Base-by-base conservation (phyloP, 169 alveolate species). In the Eimeria necatrix region DNA sequence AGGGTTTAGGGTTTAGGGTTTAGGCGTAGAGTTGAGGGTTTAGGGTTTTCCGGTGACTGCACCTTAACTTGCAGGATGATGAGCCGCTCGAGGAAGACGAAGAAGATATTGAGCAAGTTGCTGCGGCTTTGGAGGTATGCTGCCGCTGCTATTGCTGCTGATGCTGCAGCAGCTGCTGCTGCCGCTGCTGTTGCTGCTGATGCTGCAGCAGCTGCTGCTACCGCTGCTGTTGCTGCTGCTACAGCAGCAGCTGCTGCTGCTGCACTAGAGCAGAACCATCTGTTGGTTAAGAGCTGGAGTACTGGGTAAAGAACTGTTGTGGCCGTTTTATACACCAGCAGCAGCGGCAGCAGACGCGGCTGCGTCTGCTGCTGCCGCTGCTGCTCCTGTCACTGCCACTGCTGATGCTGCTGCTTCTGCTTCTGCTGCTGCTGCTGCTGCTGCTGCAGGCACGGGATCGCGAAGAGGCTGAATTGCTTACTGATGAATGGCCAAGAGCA, bases 281-380 rank as follows among this genome's bases (percentile, higher is more conserved):
- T 12, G 20, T 18, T 12, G 68, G 20, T 12, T 3, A 18, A 56
- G 12, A 56, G 68, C 68, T 12, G 68, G 12, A 56, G 68, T 56
- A 56, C 68, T 12, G 20, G 1, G 20, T 18, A 56, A 56, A 8
- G 14, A 56, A 9, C 64, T 56, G 8, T 14, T 56, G 64, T 64
- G 41, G 64, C 64, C 64, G 20, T 56, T 14, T 56, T 14, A 64
- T n/a, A 9, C 26, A 64, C 8, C 78, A 18, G 32, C 0, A n/a
- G 78, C n/a, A 68, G 32, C 78, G 2, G 12, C 32, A 68, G 78
- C 78, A 68, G 78, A 10, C 12, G 78, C 78, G n/a, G 78, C 78
- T 0, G 78, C 78, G n/a, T 7, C 5, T 68, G n/a, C n/a, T n/a
- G 32, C 78, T 18, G 78, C 78, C 1, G 46, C 78, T n/a, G 46